Percentiles rank a stretch among this genome's conserved stretches.
phyloP scores from a whole-genome alignment of 2,329 filamentous ascomycete species.

The Emmonsia crescens region DNA sequence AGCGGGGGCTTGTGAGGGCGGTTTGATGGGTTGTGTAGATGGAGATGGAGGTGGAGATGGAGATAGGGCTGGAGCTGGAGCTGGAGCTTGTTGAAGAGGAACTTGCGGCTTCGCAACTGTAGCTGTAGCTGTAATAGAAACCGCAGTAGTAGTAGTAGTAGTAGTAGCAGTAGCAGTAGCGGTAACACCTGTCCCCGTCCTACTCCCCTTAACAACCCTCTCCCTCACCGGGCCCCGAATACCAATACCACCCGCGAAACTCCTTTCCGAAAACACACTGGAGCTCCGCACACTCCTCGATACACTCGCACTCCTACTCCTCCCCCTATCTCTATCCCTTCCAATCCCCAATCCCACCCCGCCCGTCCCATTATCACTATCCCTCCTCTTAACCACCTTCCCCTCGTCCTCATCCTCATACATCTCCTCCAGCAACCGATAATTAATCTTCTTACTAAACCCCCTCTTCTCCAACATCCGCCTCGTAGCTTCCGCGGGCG shows the following conservation, averaged over 20 bases:
- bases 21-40: constrained; percentile 9
- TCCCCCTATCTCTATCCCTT: not conserved
- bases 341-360: constrained; percentile 16
- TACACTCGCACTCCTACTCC: not conserved
- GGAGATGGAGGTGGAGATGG: not conserved
- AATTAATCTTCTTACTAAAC: constrained; percentile 67
- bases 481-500: constrained; percentile 57
- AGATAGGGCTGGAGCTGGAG: not conserved
- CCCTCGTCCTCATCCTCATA: constrained; percentile 27
- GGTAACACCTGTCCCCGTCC: not conserved
- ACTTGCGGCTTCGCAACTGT: not conserved
- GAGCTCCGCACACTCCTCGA: constrained; percentile 15
- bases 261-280: constrained; percentile 10
- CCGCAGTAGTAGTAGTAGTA: not conserved
- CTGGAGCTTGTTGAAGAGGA: not conserved
- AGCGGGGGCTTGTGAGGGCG: constrained; percentile 12
- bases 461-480: constrained; percentile 57
- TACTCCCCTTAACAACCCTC: not conserved
- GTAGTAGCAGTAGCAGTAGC: not conserved
- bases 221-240: not conserved
- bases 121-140: not conserved
- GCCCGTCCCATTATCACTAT: not conserved
- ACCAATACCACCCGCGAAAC: constrained; percentile 7
- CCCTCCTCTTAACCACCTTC: constrained; percentile 14
- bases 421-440: constrained; percentile 34